Base-by-base conservation (phyloP, 2,329 filamentous ascomycete genomes). In the Thielaviopsis punctulata region DNA sequence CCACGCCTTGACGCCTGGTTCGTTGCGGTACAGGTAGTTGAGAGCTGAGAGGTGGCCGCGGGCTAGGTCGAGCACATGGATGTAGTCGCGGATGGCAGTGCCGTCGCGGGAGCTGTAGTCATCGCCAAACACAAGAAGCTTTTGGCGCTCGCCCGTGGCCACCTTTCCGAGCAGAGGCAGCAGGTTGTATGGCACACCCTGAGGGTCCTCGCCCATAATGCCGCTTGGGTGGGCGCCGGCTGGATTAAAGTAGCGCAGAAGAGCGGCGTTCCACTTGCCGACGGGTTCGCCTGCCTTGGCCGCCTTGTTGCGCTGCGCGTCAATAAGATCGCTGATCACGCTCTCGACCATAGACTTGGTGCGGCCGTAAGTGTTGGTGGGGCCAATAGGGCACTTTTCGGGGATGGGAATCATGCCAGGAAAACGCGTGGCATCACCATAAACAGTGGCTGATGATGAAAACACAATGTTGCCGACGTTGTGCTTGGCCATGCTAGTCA, bases 351-450 rank as follows among this genome's bases (percentile, higher is more conserved):
- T 85, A 62, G 86, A 82, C 74, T 98, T 98, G 58, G 92, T 98
- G 69, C 87, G 87, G 57, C 92, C 93, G 69, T 98, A 98, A 23
- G 90, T 88, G 75, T 96, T 98, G 59, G 92, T 98, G 13, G 92
- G 87, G 49, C 88, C 90, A 57, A 94, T 86, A 56, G 93, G 92
- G 76, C 92, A 98, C 68, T 86, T 75, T 72, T 98, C 92, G 49
- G 92, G 92, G 63, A 98, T 98, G 58, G 92, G 92, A 59, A 98
- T 98, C 92, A 98, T 98, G 75, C 93, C 84, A 60, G 84, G 81
- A 70, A 95, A 86, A 64, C 88, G 85, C 45, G 92, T 96, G 51
- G 90, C 92, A 68, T 98, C 93, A 64, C 92, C 92, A 68, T 98
- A 98, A 59, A 98, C 92, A 60, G 93, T 98, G 30, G 92, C 92